Base-by-base conservation (phyloP, 805 yeast species). In the Saccharomyces eubayanus region DNA sequence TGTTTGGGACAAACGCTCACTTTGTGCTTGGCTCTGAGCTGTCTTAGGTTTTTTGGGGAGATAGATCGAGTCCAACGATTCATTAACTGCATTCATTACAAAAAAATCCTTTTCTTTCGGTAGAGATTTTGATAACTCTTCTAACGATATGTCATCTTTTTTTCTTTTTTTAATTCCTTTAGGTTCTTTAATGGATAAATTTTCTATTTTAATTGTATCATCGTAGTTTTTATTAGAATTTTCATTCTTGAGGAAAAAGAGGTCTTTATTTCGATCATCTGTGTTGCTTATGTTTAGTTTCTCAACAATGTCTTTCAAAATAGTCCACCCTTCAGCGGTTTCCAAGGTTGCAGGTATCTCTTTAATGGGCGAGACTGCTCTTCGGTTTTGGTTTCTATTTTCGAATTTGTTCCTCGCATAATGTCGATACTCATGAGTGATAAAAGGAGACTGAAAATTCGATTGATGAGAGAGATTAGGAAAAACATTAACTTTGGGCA, bases 281-380 rank as follows among this genome's bases (percentile, higher is more conserved):
- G 20, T 31, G 12, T 20, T 43, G 28, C 31, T 36, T 31, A 43
- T 41, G n/a, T 49, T 55, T 43, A 61, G 51, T 28, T 53, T 57
- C 11, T 61, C 54, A 31, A 62, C 47, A 27, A 64, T 53, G 30
- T 59, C 55, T 36, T 56, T 58, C 12, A 60, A 31, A 21, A 55
- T 56, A n/a, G 51, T 49, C 56, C 58, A 55, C 54, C 59, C 55
- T 51, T 62, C 58, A 46, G 58, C 31, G 53, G 49, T 10, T 51
- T 47, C n/a, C 49, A 56, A 20, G 57, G 58, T 31, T 6, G 56
- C 58, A n/a, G 65, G 63, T 9, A 53, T 51, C n/a, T 49, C 52
- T 49, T 64, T 65, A 3, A 62, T 53, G 9, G 68, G 69, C 5
- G 69, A 65, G 14, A 53, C 46, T 3, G 69, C 63, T 30, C 66